Percentiles rank a stretch among this genome's conserved stretches.
Evolutionary conservation across 768 basidiomycete species (phyloP).

Genomic region (Rhizopogon vinicolor): DNA sequence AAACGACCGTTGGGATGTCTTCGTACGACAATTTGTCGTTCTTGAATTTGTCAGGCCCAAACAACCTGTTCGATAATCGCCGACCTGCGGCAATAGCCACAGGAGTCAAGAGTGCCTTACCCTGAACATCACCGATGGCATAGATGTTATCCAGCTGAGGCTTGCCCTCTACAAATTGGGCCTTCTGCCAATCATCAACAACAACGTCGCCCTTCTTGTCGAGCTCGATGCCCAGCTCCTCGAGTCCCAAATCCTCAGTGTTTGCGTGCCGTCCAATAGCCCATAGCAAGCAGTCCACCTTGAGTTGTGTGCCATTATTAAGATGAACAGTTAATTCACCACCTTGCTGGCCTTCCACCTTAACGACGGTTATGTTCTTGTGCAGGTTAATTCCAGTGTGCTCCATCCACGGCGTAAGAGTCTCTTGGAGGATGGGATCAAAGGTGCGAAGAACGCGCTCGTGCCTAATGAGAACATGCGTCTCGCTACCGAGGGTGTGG

Average conservation of each 20-base stretch:
- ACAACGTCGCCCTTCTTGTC: constrained; percentile 79
- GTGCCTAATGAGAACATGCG: constrained; percentile 86
- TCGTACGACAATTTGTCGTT: constrained; percentile 84
- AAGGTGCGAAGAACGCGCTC: constrained; percentile 92
- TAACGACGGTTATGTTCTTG: constrained; percentile 67
- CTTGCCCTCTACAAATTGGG: constrained; percentile 47
- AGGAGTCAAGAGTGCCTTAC: constrained; percentile 90
- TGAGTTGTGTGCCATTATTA: constrained; percentile 68
- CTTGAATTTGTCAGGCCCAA: constrained; percentile 83
- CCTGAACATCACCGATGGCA: constrained; percentile 89
- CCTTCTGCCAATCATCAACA: constrained; percentile 91
- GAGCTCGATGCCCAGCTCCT: constrained; percentile 70
- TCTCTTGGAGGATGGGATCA: constrained; percentile 82
- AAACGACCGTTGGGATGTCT: constrained; percentile 93
- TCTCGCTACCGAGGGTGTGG: constrained; percentile 86
- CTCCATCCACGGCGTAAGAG: constrained; percentile 87
- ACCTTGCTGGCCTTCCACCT: constrained; percentile 72
- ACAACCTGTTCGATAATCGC: constrained; percentile 83
- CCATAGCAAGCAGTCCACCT: constrained; percentile 89
- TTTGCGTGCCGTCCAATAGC: constrained; percentile 87
- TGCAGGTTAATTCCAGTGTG: constrained; percentile 91
- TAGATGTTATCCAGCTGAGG: constrained; percentile 35
- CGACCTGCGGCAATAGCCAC: constrained; percentile 97
- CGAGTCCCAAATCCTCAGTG: constrained; percentile 75
- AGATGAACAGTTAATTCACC: constrained; percentile 72